These are phyloP conservation scores for Hypoxylon sp. DNA, from an alignment of 2,329 filamentous ascomycete species.

Conservation along the genomic window DNA sequence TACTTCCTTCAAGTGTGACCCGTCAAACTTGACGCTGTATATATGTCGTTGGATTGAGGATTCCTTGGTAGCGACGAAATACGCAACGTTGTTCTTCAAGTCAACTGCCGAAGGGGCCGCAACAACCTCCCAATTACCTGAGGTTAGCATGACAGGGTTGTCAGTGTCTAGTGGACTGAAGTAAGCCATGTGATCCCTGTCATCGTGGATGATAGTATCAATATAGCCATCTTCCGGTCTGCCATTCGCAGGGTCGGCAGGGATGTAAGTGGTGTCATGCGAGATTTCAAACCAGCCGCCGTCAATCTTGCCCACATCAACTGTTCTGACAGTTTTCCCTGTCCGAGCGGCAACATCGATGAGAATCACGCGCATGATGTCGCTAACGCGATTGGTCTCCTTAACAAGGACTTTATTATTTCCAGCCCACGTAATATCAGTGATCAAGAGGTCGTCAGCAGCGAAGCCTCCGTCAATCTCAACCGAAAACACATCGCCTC, in stretches of 20 bases:
- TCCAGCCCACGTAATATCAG: constrained; percentile 92
- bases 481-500: constrained; percentile 84
- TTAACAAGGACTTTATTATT: constrained; percentile 88
- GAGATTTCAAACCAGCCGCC: constrained; percentile 98
- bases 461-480: constrained; percentile 82
- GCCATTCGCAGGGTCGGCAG: constrained; percentile 82
- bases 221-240: constrained; percentile 90
- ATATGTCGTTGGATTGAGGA: constrained; percentile 91
- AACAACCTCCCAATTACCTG: constrained; percentile 93
- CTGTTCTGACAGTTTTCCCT: constrained; percentile 83
- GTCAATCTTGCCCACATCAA: constrained; percentile 87
- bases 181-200: constrained; percentile 92
- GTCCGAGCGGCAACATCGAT: constrained; percentile 82
- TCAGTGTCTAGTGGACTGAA: constrained; percentile 89
- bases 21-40: constrained; percentile 90
- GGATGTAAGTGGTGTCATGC: constrained; percentile 87
- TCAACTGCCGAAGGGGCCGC: constrained; percentile 88
- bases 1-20: constrained; percentile 78
- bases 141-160: constrained; percentile 87
- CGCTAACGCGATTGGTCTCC: constrained; percentile 94
- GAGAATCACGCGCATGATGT: constrained; percentile 88
- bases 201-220: constrained; percentile 88
- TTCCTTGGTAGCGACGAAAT: constrained; percentile 90
- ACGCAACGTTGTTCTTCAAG: constrained; percentile 86
- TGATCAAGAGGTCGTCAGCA: constrained; percentile 89